Evolutionary conservation across 1,284 basidiomycete genomes (phyloP).

Genomic region (Cryptococcus sp.): DNA sequence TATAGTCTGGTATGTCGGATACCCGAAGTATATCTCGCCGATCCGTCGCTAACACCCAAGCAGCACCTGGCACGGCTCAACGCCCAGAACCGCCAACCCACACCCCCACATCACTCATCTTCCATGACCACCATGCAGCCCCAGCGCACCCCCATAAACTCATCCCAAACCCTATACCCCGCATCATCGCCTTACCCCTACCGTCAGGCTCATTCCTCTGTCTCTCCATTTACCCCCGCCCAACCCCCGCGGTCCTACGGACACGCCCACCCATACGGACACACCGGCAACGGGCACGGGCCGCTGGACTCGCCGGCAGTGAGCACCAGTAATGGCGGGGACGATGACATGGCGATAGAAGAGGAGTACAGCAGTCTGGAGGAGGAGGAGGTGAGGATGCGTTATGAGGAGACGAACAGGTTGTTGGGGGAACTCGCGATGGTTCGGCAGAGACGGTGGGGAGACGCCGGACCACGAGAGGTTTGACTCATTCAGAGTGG

Average conservation of each 20-base stretch:
- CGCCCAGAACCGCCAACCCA: not conserved
- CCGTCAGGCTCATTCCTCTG: too few relatives aligned
- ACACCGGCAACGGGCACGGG: too few relatives aligned
- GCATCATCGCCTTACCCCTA: too few relatives aligned
- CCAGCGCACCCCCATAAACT: not conserved
- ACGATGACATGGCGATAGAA: conserved; percentile 14
- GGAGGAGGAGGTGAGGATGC: conserved; percentile 23
- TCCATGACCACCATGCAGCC: not conserved
- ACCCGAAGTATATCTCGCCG: not conserved
- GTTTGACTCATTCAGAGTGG: not conserved
- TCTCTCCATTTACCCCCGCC: not conserved
- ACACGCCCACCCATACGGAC: too few relatives aligned
- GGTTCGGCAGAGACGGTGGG: conserved; percentile 29
- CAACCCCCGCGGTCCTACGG: not conserved
- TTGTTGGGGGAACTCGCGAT: conserved; percentile 43
- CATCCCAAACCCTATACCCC: not conserved
- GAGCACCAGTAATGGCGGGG: not conserved
- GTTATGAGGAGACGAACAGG: conserved; percentile 46
- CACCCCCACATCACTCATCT: conserved; percentile 4
- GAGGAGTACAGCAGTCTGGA: not conserved
- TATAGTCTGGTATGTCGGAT: conserved; percentile 25
- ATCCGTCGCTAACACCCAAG: not conserved
- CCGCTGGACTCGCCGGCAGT: not conserved
- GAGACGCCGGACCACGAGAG: conserved; percentile 12
- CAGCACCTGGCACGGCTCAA: not conserved